These are phyloP conservation scores for Amanita molliuscula DNA, from an alignment of 768 basidiomycete species.

Conservation along the genomic window DNA sequence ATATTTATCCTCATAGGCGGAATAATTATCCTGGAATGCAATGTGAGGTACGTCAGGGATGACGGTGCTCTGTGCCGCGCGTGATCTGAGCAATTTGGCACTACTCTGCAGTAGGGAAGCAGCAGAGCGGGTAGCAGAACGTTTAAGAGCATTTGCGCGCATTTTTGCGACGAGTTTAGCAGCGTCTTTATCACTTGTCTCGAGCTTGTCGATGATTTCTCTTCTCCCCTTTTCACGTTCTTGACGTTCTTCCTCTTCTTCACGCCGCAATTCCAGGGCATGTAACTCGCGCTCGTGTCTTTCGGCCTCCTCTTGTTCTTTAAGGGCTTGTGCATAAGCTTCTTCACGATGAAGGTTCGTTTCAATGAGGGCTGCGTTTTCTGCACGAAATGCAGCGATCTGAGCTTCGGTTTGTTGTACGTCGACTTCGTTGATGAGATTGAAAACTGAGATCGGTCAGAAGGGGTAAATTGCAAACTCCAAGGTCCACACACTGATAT, in stretches of 20 bases:
- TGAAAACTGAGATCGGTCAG: constrained; percentile 56
- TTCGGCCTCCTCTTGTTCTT: constrained; percentile 76
- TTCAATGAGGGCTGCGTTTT: constrained; percentile 77
- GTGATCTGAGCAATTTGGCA: constrained; percentile 44
- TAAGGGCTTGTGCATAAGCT: constrained; percentile 58
- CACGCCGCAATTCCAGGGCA: constrained; percentile 51
- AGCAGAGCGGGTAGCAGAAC: constrained; percentile 45
- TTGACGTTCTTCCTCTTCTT: constrained; percentile 69
- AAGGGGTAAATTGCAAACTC: constrained; percentile 4
- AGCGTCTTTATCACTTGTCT: constrained; percentile 66
- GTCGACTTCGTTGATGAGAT: constrained; percentile 87
- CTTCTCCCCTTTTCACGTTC: constrained; percentile 62
- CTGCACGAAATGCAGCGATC: constrained; percentile 65
- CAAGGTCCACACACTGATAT: constrained; percentile 41
- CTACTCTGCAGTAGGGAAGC: constrained; percentile 33
- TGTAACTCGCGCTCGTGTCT: constrained; percentile 60
- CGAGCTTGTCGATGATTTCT: constrained; percentile 74
- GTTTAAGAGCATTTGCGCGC: constrained; percentile 52
- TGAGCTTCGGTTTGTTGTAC: constrained; percentile 73
- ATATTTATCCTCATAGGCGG: constrained; percentile 65
- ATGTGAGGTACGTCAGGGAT: constrained; percentile 75
- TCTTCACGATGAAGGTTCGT: constrained; percentile 79
- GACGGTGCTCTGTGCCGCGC: constrained; percentile 54
- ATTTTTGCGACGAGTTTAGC: constrained; percentile 59
- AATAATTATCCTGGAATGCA: constrained; percentile 67